These are phyloP conservation scores for Morella rubra DNA, from an alignment of 306 rosid species.

Conservation along the genomic window DNA sequence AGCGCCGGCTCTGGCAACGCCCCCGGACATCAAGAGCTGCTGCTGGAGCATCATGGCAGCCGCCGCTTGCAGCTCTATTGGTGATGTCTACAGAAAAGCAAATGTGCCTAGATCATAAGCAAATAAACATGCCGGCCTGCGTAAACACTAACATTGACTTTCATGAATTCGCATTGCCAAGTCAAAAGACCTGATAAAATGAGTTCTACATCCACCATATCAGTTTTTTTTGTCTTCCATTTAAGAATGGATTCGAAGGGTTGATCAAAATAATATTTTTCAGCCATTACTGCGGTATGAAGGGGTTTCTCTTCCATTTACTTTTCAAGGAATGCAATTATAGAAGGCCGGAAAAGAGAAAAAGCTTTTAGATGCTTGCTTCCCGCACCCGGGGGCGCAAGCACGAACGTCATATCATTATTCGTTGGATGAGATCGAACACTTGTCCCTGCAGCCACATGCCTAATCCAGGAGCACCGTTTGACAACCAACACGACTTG, in stretches of 20 bases:
- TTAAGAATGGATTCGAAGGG: background rate
- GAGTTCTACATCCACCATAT: background rate
- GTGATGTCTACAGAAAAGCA: background rate
- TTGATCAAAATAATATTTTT: background rate
- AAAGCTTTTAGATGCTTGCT: no score
- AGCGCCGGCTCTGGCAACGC: no score
- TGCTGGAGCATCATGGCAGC: no score
- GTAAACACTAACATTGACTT: background rate
- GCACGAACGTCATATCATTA: no score
- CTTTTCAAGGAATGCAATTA: background rate
- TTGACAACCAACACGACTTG: background rate
- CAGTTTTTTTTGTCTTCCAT: background rate
- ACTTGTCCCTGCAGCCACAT: conserved; percentile 9
- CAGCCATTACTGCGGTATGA: no score
- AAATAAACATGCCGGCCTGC: no score
- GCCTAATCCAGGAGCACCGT: background rate
- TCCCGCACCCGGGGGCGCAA: no score
- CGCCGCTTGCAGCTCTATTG: background rate
- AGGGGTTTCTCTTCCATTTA: no score
- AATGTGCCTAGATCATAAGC: background rate
- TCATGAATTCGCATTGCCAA: background rate
- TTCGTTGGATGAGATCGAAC: background rate
- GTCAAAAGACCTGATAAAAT: background rate
- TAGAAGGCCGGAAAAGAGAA: background rate
- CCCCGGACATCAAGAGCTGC: no score